Evolutionary conservation across 1,284 basidiomycete species (phyloP).

Genomic region (Malassezia psittaci): DNA sequence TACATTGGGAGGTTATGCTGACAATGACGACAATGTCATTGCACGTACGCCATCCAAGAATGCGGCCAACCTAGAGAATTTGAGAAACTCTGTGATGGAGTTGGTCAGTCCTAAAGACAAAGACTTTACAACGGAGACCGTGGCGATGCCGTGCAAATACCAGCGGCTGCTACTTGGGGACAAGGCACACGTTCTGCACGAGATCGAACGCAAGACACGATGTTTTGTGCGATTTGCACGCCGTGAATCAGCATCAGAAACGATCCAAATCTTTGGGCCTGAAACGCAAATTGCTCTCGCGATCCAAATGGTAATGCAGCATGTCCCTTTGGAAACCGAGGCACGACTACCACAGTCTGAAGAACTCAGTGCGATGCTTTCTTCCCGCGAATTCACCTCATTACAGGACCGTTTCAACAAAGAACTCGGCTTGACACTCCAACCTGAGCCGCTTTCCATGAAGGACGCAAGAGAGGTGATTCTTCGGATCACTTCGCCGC

Average conservation of each 20-base stretch:
- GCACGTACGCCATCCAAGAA: conserved; percentile 97
- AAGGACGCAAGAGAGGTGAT: conserved; percentile 58
- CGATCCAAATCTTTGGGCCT: conserved; percentile 86
- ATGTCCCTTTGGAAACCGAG: conserved; percentile 94
- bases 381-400: conserved; percentile 61
- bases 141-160: conserved; percentile 83
- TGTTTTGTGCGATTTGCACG: conserved; percentile 88
- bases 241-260: conserved; percentile 82
- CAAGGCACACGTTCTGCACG: conserved; percentile 90
- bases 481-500: conserved; percentile 89
- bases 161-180: conserved; percentile 89
- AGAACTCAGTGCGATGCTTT: conserved; percentile 64
- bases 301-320: conserved; percentile 83
- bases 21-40: conserved; percentile 97
- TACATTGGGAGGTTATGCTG: conserved; percentile 81
- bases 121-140: conserved; percentile 86
- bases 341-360: conserved; percentile 71
- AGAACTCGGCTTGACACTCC: conserved; percentile 75
- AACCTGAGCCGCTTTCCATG: conserved; percentile 52
- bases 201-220: conserved; percentile 93
- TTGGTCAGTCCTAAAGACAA: conserved; percentile 95
- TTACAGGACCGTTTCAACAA: conserved; percentile 82
- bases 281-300: conserved; percentile 95
- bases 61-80: conserved; percentile 82
- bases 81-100: conserved; percentile 95